These are phyloP conservation scores for Cryphonectria radicalis DNA, from an alignment of 2,329 filamentous ascomycete species.

Conservation along the genomic window DNA sequence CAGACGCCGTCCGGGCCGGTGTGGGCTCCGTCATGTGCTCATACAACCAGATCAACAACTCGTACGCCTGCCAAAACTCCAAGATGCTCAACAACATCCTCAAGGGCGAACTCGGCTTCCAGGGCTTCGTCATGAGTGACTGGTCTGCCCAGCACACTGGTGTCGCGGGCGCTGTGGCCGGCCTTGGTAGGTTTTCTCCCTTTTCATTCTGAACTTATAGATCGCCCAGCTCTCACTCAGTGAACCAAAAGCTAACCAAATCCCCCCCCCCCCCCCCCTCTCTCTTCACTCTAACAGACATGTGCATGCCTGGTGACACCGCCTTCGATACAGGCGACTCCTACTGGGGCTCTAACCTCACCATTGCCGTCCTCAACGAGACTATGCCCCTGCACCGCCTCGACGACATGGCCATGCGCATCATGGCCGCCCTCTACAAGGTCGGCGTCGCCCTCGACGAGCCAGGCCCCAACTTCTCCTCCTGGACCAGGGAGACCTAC, in stretches of 20 bases:
- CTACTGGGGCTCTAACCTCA: constrained; percentile 87
- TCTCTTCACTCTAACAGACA: constrained; percentile 61
- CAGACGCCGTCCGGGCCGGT: constrained; percentile 62
- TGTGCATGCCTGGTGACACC: constrained; percentile 89
- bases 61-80: constrained; percentile 68
- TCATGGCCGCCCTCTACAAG: constrained; percentile 73
- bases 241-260: neutral
- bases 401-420: constrained; percentile 90
- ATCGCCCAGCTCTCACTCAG: neutral
- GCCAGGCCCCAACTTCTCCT: constrained; percentile 77
- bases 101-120: constrained; percentile 69
- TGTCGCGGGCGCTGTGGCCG: constrained; percentile 63
- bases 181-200: constrained; percentile 57
- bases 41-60: constrained; percentile 69
- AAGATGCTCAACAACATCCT: constrained; percentile 65
- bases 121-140: constrained; percentile 65
- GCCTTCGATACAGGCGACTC: constrained; percentile 72
- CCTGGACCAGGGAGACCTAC: constrained; percentile 80
- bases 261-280: no score
- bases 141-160: constrained; percentile 71
- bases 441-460: constrained; percentile 59
- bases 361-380: constrained; percentile 84
- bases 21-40: constrained; percentile 55
- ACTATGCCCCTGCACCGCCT: constrained; percentile 85
- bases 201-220: constrained; percentile 44